Evolutionary conservation across 371 early-diverging fungal genomes (phyloP).

Genomic region (Catenaria anguillulae): DNA sequence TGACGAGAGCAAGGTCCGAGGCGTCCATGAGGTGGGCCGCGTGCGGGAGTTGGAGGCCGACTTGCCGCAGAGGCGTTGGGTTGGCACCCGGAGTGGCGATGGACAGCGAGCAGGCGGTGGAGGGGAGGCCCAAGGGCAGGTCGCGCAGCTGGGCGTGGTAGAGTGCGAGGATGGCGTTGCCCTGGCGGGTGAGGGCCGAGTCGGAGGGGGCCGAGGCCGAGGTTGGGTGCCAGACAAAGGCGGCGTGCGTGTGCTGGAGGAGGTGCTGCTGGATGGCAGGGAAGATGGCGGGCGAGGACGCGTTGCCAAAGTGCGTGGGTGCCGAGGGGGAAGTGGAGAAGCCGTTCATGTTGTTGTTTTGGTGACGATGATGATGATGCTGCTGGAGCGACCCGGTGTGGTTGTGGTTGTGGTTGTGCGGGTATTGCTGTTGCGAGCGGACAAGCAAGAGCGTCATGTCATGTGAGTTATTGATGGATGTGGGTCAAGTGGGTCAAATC

Average conservation of each 20-base stretch:
- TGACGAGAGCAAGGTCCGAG: background rate
- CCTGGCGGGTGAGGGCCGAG: background rate
- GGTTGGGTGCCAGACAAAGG: background rate
- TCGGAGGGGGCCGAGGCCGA: background rate
- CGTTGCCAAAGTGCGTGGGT: too few relatives aligned
- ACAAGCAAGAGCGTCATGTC: too few relatives aligned
- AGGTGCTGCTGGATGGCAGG: too few relatives aligned
- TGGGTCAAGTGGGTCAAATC: too few relatives aligned
- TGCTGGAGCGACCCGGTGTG: too few relatives aligned
- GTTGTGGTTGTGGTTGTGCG: too few relatives aligned
- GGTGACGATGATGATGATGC: too few relatives aligned
- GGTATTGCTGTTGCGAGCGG: too few relatives aligned
- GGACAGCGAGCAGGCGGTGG: background rate
- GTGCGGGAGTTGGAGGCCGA: background rate
- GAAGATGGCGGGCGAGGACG: too few relatives aligned
- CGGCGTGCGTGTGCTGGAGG: background rate
- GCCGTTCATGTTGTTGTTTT: too few relatives aligned
- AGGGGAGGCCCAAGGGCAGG: background rate
- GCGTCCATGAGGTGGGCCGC: background rate
- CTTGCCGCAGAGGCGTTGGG: constrained; percentile 1
- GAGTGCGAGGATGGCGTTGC: background rate
- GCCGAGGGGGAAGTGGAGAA: too few relatives aligned
- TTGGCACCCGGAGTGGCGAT: background rate
- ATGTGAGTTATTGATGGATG: too few relatives aligned
- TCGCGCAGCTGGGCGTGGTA: background rate